These are phyloP conservation scores for Starmerella bacillaris DNA, from an alignment of 805 yeast species.

Conservation along the genomic window DNA sequence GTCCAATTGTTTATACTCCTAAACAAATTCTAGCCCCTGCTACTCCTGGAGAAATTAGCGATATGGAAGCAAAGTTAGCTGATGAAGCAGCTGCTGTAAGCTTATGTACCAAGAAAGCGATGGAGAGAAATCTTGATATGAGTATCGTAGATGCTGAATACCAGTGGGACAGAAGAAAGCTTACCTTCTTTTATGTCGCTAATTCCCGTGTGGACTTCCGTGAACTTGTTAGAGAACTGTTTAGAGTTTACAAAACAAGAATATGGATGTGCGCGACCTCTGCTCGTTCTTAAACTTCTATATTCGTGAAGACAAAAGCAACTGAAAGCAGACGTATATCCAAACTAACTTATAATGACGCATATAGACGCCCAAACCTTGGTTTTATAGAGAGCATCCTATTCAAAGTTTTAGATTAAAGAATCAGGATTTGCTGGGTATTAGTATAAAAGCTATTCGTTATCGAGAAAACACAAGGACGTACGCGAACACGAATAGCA, in stretches of 20 bases:
- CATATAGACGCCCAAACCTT: too few relatives aligned
- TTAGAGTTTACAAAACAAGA: conserved; percentile 58
- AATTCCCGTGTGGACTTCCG: conserved; percentile 57
- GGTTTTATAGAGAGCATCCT: too few relatives aligned
- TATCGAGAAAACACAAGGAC: too few relatives aligned
- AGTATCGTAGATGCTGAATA: conserved; percentile 59
- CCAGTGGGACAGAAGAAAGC: conserved; percentile 68
- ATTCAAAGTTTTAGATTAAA: too few relatives aligned
- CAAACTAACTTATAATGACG: too few relatives aligned
- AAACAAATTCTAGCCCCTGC: conserved; percentile 52
- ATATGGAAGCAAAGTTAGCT: conserved; percentile 36
- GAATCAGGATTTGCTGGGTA: too few relatives aligned
- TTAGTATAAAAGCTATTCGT: too few relatives aligned
- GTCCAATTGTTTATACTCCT: conserved; percentile 44
- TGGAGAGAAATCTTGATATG: conserved; percentile 35
- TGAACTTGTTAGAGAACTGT: conserved; percentile 56
- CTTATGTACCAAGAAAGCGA: conserved; percentile 42
- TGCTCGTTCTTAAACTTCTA: conserved; percentile 7
- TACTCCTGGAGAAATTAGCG: conserved; percentile 39
- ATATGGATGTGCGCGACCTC: conserved; percentile 71
- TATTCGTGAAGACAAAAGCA: too few relatives aligned
- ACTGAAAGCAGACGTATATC: too few relatives aligned
- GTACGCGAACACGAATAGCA: too few relatives aligned
- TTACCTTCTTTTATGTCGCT: conserved; percentile 56
- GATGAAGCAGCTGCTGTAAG: conserved; percentile 57